Evolutionary conservation across 768 basidiomycete species (phyloP).

Genomic region (Mycena rosella): DNA sequence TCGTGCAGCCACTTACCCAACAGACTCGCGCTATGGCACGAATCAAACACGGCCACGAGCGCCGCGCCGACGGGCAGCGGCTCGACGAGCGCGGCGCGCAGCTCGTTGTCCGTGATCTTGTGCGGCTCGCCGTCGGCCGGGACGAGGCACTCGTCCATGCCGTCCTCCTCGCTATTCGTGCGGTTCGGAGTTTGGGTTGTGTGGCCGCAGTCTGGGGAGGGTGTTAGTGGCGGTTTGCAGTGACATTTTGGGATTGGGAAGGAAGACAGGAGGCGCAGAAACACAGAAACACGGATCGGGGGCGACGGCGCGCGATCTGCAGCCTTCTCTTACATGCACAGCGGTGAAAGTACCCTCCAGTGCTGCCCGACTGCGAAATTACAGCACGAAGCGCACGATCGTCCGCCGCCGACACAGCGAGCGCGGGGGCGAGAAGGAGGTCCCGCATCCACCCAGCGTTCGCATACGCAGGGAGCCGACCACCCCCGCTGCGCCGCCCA

Average conservation of each 20-base stretch:
- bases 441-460: no score
- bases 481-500: no score
- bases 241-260: slow-evolving; percentile 19
- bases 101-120: slow-evolving; percentile 53
- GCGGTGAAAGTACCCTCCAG: no score
- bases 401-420: no score
- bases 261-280: no score
- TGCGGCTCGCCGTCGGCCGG: slow-evolving; percentile 52
- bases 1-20: slow-evolving; percentile 50
- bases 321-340: no score
- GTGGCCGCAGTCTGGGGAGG: slow-evolving; percentile 58
- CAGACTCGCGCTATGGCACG: slow-evolving; percentile 58
- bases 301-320: no score
- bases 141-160: slow-evolving; percentile 57
- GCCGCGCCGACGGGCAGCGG: slow-evolving; percentile 52
- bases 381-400: no score
- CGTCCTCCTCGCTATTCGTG: slow-evolving; percentile 56
- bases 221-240: background rate
- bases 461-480: no score
- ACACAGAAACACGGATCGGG: no score
- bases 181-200: slow-evolving; percentile 50
- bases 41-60: slow-evolving; percentile 55
- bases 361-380: no score
- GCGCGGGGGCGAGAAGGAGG: no score
- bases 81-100: slow-evolving; percentile 52